Base-by-base conservation (phyloP, 352 stramenopile species). In the Detonula confervacea region DNA sequence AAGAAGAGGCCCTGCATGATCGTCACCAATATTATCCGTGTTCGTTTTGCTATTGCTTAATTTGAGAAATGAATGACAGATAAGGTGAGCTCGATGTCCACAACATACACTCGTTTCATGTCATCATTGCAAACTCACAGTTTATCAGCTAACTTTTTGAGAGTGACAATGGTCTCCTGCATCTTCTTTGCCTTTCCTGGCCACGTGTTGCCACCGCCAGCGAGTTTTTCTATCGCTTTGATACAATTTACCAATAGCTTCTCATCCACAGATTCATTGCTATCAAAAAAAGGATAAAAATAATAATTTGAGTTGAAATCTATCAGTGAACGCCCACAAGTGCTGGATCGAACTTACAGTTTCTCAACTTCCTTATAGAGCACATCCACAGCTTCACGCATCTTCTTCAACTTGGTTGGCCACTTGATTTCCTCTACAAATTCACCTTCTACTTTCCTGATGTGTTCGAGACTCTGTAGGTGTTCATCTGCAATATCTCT, bases 101-200 rank as follows among this genome's bases (percentile, higher is more conserved):
- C 3, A 37, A 8, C 30, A 37, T 8, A 37, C 3, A 37, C 30
- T 4, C 5, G 24, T 37, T 25, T 51, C 16, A 24, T 27, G 12
- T 30, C 33, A 42, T 42, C 25, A n/a, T 14, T 46, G 39, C n/a
- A 20, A 22, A 2, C 39, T 49, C 12, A 22, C 39, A 49, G 39
- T 49, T 2, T 6, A 27, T 52, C n/a, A 52, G 16, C 47, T 56
- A 35, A 1, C 24, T 73, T 63, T 29, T 39, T 59, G 11, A 29
- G 30, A 33, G 30, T 12, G n/a, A 2, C 24, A 63, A 47, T 35
- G 37, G 63, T 29, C 14, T 35, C 44, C 57, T 16, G 11, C 37
- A 71, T 71, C 27, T 62, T 60, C 14, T 49, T 49, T 49, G 9
- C 39, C 16, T 49, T 49, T 20, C 16, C 39, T 49, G 39, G 18